Evolutionary conservation across 2,329 filamentous ascomycete genomes (phyloP), one percentile per base, ranked within the genome.

Genomic region (Verticillium klebahnii): DNA sequence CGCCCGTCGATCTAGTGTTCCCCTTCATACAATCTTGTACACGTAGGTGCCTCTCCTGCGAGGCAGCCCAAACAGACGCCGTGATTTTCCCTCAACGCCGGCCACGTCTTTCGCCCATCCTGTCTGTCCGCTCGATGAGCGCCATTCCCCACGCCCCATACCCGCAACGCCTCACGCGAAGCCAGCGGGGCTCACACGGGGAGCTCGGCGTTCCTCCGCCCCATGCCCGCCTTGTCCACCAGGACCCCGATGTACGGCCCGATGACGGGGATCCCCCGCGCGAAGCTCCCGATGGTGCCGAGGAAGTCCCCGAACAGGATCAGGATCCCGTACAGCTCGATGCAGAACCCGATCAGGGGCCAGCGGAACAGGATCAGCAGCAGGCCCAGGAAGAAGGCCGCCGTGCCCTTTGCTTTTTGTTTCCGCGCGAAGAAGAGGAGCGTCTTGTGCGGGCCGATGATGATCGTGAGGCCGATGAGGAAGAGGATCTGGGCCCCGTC

Each of bases 271-370:
- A 96, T 78, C 64, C 91, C 92, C 61, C 91, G 88, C 45, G 92
- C 91, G 71, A 98, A 97, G 17, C 91, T 87, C 0, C 90, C 91
- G 67, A 98, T 93, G 23, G 94, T 98, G 57, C 93, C 91, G 63
- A 98, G 84, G 78, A 98, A 98, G 76, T 99, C 95, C 39, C 95
- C 95, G 78, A 99, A 99, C 39, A 99, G 80, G 59, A 97, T 85
- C 68, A 96, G 85, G 67, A 99, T 94, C 34, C 95, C 95, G 77
- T 98, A 98, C 3, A 94, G 77, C 77, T 99, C 95, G 68, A 98
- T 85, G 62, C 90, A 71, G 78, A 99, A 99, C 32, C 95, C 95
- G 65, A 95, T 85, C 61, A 99, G 83, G 0, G 95, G 91, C 93
- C 95, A 99, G 64, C 90, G 86, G 71, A 97, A 75, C 45, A 99